Evolutionary conservation across 768 basidiomycete genomes (phyloP).

Genomic region (Russula sp.): DNA sequence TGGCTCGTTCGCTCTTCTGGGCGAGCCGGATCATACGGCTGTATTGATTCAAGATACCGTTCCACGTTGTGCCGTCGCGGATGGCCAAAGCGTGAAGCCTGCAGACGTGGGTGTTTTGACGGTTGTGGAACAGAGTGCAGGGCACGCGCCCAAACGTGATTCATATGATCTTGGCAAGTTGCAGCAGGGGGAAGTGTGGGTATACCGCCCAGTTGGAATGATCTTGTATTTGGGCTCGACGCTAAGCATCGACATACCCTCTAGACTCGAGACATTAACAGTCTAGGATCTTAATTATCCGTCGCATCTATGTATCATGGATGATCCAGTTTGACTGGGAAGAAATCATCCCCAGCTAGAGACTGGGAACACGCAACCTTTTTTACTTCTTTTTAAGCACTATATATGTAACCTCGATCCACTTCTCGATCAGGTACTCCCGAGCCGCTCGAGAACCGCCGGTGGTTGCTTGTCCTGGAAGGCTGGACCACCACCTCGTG

Average conservation of each 20-base stretch:
- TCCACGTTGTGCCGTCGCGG: slow-evolving; percentile 35
- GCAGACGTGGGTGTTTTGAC: slow-evolving; percentile 44
- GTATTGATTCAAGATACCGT: slow-evolving; percentile 45
- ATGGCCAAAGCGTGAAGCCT: slow-evolving; percentile 41
- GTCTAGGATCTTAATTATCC: neutral
- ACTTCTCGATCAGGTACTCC: slow-evolving; percentile 79
- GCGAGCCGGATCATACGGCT: slow-evolving; percentile 56
- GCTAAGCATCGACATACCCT: slow-evolving; percentile 27
- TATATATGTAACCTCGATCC: slow-evolving; percentile 60
- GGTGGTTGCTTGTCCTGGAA: slow-evolving; percentile 83
- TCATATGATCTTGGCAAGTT: slow-evolving; percentile 47
- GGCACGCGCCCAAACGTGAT: slow-evolving; percentile 40
- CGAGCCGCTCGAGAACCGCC: slow-evolving; percentile 62
- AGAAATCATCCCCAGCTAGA: no score
- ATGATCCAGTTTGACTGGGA: neutral
- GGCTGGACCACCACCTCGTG: slow-evolving; percentile 74
- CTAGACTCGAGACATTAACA: slow-evolving; percentile 12
- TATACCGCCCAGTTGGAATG: slow-evolving; percentile 53
- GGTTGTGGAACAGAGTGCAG: slow-evolving; percentile 54
- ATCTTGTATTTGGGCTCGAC: slow-evolving; percentile 36
- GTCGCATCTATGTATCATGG: neutral
- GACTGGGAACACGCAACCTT: neutral
- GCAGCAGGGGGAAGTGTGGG: slow-evolving; percentile 54
- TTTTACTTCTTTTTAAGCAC: slow-evolving; percentile 1
- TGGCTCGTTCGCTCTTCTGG: slow-evolving; percentile 38